Conservation (phyloP, 2,329 filamentous ascomycete species). For the Xylaria digitata region DNA sequence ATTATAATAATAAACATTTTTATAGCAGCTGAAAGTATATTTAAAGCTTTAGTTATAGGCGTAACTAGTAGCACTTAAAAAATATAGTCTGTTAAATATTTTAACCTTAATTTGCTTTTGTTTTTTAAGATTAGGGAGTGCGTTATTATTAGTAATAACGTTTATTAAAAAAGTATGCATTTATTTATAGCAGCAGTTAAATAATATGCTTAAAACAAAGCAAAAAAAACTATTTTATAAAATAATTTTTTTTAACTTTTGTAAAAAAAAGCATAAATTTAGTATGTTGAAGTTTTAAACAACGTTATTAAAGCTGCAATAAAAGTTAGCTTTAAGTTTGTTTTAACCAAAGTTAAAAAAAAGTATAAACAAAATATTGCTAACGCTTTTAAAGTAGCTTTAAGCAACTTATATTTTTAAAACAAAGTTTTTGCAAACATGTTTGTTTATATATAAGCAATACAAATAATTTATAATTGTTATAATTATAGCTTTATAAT, state of each 20-base stretch:
- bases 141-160: too few species aligned
- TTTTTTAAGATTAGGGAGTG: too few species aligned
- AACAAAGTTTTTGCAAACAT: not conserved
- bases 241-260: not conserved
- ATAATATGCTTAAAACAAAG: too few species aligned
- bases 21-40: too few species aligned
- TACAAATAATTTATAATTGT: slow-evolving; percentile 1
- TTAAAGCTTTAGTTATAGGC: too few species aligned
- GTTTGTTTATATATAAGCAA: not conserved
- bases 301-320: not conserved
- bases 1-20: too few species aligned
- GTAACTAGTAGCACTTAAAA: too few species aligned
- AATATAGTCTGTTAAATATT: too few species aligned
- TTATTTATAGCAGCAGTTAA: too few species aligned
- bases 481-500: not conserved
- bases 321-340: not conserved
- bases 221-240: not conserved
- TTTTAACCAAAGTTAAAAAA: not conserved
- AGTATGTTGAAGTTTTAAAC: not conserved
- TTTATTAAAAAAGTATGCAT: too few species aligned
- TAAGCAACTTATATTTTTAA: not conserved
- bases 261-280: not conserved
- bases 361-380: not conserved
- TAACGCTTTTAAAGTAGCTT: not conserved
- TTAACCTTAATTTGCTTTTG: too few species aligned